Base-by-base conservation (phyloP, 2,329 filamentous ascomycete genomes). In the Cladophialophora exuberans region DNA sequence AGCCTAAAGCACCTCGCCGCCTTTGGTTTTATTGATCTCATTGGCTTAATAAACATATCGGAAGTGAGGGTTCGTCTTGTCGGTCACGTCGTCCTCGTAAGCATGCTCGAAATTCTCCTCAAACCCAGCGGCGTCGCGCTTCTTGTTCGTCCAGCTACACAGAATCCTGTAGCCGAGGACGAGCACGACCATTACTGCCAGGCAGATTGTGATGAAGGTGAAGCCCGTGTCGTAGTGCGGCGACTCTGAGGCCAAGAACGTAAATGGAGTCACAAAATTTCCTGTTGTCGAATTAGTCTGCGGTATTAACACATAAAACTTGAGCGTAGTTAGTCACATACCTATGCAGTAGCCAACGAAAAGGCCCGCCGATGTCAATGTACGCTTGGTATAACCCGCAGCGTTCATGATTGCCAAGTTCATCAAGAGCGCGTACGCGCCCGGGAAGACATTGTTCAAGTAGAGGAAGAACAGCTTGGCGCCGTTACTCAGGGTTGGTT, bases 61-160 rank as follows among this genome's bases (percentile, higher is more conserved):
- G 25, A 44, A 28, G 13, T 44, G 41, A 10, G 18, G 18, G 25
- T 44, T 44, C 39, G n/a, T 73, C 42, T 63, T 71, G 60, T 80
- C 77, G 6, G 77, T 80, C 39, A 79, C 66, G 56, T 80, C 77
- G 63, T 81, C 77, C 45, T 81, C 76, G 52, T 78, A 80, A 1
- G 78, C 78, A 62, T 80, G 72, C 38, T 80, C 79, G 43, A 73
- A 81, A 1, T 70, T 76, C 64, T 81, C 77, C 13, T 68, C 52
- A 6, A 68, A 70, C 66, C 54, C 49, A 4, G 28, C n/a, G 30
- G 26, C 35, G n/a, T 57, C 54, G 13, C 54, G 35, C n/a, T 25
- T 31, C 17, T 45, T 39, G 44, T 57, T 57, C 44, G 53, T 50
- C 54, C 68, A 13, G 74, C 48, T 26, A 26, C 49, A 53, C 26